Base-by-base conservation (phyloP, 805 yeast genomes). In the Ogataea salicorniae region DNA sequence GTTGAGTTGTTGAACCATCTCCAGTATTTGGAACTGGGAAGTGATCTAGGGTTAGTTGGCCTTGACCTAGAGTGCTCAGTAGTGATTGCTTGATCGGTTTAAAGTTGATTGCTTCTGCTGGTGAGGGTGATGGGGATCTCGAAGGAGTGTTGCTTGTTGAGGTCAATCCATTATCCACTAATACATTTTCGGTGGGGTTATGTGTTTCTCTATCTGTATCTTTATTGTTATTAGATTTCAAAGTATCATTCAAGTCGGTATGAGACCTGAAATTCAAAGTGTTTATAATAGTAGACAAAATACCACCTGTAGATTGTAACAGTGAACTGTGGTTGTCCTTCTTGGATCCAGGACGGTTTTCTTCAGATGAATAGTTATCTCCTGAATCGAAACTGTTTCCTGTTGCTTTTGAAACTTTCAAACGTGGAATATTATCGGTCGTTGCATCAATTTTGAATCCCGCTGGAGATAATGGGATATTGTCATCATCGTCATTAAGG, bases 41-140 rank as follows among this genome's bases (percentile, higher is more conserved):
- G 41, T 57, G 47, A 18, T 64, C 71, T 13, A 75, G 57, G 0
- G 71, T 55, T 38, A 79, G 63, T 23, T 70, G 67, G 2, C 83
- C 83, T 39, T 68, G 62, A 2, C 83, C 83, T 42, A 79, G 47
- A 0, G 81, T 70, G 46, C 68, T 71, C 22, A 77, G 50, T 0
- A 79, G 73, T 4, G 79, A 67, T 37, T 72, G 72, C 41, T 76
- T 66, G 4, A 79, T 62, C 0, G 80, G 73, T 46, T 66, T 73
- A 54, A 79, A 79, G 31, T 68, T 73, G 18, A 79, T 74, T 26
- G 65, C 64, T 8, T 67, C 58, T 0, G 48, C 43, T 4, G 52
- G 48, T 1, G 64, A 55, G 15, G 53, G 46, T 22, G 47, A 40
- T 15, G 46, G 23, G 15, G 48, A 48, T 16, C 35, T 15, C 4